A percentile compares a stretch with the other conserved stretches of the same genome.
Conservation (phyloP, 257 asterid genomes). For the Ehretia macrophylla region DNA sequence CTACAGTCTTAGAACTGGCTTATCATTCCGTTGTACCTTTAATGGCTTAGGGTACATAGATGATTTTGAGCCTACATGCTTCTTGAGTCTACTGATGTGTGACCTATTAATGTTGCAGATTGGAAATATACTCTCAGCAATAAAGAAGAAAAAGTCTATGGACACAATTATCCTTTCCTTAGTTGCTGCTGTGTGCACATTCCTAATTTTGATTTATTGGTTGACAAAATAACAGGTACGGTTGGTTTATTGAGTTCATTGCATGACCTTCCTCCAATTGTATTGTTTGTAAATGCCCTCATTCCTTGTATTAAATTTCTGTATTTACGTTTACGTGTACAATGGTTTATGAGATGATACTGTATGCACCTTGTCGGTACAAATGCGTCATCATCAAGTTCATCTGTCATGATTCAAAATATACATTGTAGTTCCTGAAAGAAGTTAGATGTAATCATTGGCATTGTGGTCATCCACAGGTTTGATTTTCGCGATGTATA, state of each 20-base stretch:
- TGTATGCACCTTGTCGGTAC: not conserved
- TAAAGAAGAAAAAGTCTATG: constrained; percentile 93
- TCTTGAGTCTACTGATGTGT: too few species aligned
- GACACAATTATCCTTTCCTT: constrained; percentile 84
- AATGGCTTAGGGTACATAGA: too few species aligned
- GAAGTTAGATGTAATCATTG: not conserved
- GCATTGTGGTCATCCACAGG: too few species aligned
- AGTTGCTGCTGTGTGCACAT: constrained; percentile 85
- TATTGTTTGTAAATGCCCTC: constrained; percentile 12
- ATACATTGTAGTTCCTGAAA: not conserved
- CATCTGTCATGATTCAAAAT: not conserved
- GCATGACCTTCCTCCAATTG: not conserved
- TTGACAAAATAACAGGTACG: constrained; percentile 59
- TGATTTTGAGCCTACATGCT: too few species aligned
- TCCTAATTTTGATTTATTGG: constrained; percentile 83
- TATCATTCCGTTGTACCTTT: too few species aligned
- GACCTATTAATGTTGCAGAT: constrained; percentile 44
- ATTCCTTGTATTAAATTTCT: not conserved
- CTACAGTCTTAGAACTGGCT: too few species aligned
- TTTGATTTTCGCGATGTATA: too few species aligned
- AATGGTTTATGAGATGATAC: not conserved
- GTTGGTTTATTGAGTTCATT: not conserved
- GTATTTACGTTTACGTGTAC: not conserved
- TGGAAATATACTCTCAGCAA: constrained; percentile 63
- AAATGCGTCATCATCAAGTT: not conserved